Evolutionary conservation across 1,284 basidiomycete species (phyloP), one percentile per base, ranked within the genome.

Genomic region (Pisolithus thermaeus): DNA sequence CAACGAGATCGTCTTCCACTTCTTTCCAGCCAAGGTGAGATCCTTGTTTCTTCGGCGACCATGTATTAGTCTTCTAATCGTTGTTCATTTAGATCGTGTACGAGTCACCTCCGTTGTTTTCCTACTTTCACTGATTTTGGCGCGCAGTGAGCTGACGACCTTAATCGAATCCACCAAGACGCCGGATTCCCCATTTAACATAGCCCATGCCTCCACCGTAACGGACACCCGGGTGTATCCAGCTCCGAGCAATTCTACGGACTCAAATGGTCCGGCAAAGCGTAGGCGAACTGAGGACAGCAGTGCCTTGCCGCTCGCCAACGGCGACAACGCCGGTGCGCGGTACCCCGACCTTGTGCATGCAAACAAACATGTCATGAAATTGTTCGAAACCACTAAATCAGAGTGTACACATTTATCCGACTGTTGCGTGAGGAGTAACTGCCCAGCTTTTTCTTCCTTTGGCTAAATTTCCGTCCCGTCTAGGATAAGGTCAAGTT

Each of bases 11-110:
- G 70, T 87, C 20, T 87, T 84, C 59, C 69, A 66, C 27, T 63
- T 68, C 32, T 85, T 89, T 63, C 87, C 87, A 30, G 66, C 67
- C 58, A 90, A 90, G 74, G 87, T 84, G 55, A 51, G 73, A 58
- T 37, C 27, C 3, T 46, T n/a, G 32, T 35, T 12, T 16, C 47
- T 37, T 40, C 30, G 43, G 22, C 16, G 20, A 27, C 40, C 22
- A 11, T 14, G n/a, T 12, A 32, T 8, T 41, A 23, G n/a, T 22
- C 50, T 40, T 46, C 54, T 58, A 46, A 46, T 57, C 36, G 47
- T 5, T 47, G 39, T 7, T 38, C 6, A 35, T 12, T 1, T 57
- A 78, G 73, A 71, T 73, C 48, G 57, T 75, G 72, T 74, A 47
- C 36, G 66, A 45, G 5, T n/a, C 18, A 14, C 37, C 20, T 20